phyloP scores from a whole-genome alignment of 768 basidiomycete species.

The Xerocomellus intermedius region DNA sequence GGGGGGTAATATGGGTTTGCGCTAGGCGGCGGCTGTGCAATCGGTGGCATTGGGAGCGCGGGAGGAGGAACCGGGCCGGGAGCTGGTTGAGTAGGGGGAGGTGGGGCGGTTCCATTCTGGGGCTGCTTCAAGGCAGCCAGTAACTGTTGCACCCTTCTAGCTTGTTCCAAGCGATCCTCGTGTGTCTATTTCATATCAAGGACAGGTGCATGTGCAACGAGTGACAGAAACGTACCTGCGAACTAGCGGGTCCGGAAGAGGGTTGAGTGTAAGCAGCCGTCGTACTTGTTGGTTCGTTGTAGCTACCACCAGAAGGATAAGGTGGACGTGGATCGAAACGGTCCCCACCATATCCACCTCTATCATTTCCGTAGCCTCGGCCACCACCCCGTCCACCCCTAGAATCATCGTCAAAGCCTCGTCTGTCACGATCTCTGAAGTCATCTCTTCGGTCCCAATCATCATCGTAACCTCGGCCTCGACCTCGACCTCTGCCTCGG shows the following conservation, averaged over 20 bases:
- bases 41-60: slow-evolving; percentile 35
- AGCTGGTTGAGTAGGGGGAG: slow-evolving; percentile 26
- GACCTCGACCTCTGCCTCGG: slow-evolving; percentile 37
- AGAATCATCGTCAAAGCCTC: slow-evolving; percentile 37
- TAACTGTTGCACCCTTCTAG: slow-evolving; percentile 80
- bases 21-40: slow-evolving; percentile 26
- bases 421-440: slow-evolving; percentile 37
- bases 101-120: slow-evolving; percentile 32
- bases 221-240: slow-evolving; percentile 30
- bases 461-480: slow-evolving; percentile 36
- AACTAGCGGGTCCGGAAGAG: slow-evolving; percentile 14
- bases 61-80: slow-evolving; percentile 38
- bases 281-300: slow-evolving; percentile 27
- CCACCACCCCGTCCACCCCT: slow-evolving; percentile 37
- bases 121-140: slow-evolving; percentile 81
- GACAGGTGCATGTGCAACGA: neutral
- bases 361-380: slow-evolving; percentile 37
- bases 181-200: slow-evolving; percentile 14
- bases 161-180: slow-evolving; percentile 86
- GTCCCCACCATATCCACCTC: slow-evolving; percentile 44
- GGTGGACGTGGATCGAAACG: slow-evolving; percentile 44
- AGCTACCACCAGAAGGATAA: slow-evolving; percentile 25
- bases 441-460: slow-evolving; percentile 48
- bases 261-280: slow-evolving; percentile 27
- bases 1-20: slow-evolving; percentile 45